A percentile compares a stretch with the other conserved stretches of the same genome.
Conservation (phyloP, 116 monocot species). For the Trichopus zeylanicus region DNA sequence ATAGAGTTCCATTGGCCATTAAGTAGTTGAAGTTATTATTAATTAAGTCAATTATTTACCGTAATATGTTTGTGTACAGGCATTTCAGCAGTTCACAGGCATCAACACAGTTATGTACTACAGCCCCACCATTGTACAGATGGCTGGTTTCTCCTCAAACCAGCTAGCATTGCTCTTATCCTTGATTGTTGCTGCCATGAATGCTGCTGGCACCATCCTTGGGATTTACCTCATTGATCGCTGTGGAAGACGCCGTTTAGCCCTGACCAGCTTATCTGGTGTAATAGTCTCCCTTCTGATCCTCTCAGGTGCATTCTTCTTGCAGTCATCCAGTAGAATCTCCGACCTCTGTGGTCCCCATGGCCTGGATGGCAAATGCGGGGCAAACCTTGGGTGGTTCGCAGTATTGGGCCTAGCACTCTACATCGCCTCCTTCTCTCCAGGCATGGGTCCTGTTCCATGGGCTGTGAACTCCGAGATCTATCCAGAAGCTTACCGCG, state of each 20-base stretch:
- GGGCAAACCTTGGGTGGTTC: constrained; percentile 33
- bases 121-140: constrained; percentile 86
- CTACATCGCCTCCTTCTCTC: constrained; percentile 74
- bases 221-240: constrained; percentile 68
- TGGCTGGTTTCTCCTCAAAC: constrained; percentile 88
- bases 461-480: constrained; percentile 95
- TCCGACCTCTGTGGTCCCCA: constrained; percentile 3
- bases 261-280: constrained; percentile 49
- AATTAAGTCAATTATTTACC: background rate
- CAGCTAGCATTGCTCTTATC: constrained; percentile 57
- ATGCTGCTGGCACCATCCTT: constrained; percentile 47
- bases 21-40: too few relatives aligned
- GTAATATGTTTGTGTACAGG: constrained; percentile 30
- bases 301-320: constrained; percentile 49
- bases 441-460: constrained; percentile 94
- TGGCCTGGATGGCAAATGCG: constrained; percentile 9
- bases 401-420: constrained; percentile 61
- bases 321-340: constrained; percentile 24
- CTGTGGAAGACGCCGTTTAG: constrained; percentile 53
- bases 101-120: constrained; percentile 97
- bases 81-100: constrained; percentile 82
- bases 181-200: constrained; percentile 61
- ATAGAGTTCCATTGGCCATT: too few relatives aligned
- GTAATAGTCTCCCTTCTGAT: constrained; percentile 48
- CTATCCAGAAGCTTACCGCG: constrained; percentile 72